A percentile compares a stretch with the other conserved stretches of the same genome.
Conservation (phyloP, 768 basidiomycete species). For the Leccinum fibrillosum region DNA sequence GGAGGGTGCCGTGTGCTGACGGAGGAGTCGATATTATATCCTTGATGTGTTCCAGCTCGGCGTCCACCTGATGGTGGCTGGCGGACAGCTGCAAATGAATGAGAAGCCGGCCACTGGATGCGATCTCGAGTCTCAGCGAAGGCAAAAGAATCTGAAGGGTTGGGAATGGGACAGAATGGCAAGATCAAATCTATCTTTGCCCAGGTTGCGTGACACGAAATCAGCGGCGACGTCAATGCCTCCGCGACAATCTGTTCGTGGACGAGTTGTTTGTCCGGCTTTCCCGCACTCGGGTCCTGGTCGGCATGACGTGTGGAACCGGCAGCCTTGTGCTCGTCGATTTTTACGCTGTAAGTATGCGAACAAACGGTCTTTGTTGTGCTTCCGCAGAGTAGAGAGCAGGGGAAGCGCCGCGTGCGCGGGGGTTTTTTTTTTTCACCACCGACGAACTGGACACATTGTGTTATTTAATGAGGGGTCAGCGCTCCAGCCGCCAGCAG, state of each 20-base stretch:
- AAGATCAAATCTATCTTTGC: background rate
- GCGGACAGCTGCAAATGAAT: background rate
- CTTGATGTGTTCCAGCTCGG: background rate
- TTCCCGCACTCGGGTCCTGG: background rate
- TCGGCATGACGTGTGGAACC: slow-evolving; percentile 12
- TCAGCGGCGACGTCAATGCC: slow-evolving; percentile 76
- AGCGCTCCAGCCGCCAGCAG: background rate
- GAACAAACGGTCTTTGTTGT: slow-evolving; percentile 74
- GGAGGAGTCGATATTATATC: background rate
- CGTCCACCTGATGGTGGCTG: background rate
- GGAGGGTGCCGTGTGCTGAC: background rate
- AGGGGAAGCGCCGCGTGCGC: slow-evolving; percentile 65
- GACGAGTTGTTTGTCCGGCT: slow-evolving; percentile 26
- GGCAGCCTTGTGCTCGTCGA: slow-evolving; percentile 56
- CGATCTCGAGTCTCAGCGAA: background rate
- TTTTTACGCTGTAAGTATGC: slow-evolving; percentile 77
- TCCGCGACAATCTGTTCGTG: slow-evolving; percentile 71
- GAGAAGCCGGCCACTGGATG: background rate
- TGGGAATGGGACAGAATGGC: background rate
- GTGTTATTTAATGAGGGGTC: background rate
- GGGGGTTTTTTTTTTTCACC: slow-evolving; percentile 53
- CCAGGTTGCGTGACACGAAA: slow-evolving; percentile 40
- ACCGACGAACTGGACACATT: slow-evolving; percentile 70
- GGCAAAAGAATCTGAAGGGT: background rate
- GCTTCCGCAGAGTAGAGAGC: slow-evolving; percentile 55